A percentile compares a stretch with the other conserved stretches of the same genome.
Conservation (phyloP, 2,329 filamentous ascomycete species). For the Alternaria sp. region DNA sequence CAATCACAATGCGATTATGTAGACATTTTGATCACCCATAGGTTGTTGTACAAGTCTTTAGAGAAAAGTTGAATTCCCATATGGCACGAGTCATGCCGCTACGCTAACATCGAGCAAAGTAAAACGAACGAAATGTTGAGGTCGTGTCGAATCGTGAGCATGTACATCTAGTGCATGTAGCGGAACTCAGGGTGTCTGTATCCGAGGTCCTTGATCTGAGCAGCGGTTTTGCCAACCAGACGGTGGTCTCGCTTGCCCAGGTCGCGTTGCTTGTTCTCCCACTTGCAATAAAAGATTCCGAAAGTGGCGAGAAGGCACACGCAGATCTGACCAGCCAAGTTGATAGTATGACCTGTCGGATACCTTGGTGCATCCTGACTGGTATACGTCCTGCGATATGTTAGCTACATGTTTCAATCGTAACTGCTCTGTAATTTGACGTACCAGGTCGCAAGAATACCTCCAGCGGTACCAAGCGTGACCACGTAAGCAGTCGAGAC, state of each 20-base stretch:
- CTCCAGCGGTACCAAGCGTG: slow-evolving; percentile 71
- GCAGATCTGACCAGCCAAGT: slow-evolving; percentile 61
- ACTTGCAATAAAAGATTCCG: slow-evolving; percentile 63
- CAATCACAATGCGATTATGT: not conserved
- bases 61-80: not conserved
- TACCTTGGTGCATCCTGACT: slow-evolving; percentile 69
- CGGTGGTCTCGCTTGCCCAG: slow-evolving; percentile 60
- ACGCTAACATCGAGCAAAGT: slow-evolving; percentile 10
- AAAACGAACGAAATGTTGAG: slow-evolving; percentile 19
- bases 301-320: slow-evolving; percentile 57
- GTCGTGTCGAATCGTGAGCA: not conserved
- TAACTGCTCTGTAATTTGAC: not conserved
- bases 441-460: slow-evolving; percentile 64
- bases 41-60: not conserved
- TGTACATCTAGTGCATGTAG: slow-evolving; percentile 58
- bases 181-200: slow-evolving; percentile 65
- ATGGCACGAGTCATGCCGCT: not conserved
- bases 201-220: slow-evolving; percentile 60
- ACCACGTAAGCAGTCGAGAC: slow-evolving; percentile 67
- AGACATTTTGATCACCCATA: not conserved
- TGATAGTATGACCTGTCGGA: slow-evolving; percentile 75
- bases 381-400: slow-evolving; percentile 61
- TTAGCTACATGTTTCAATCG: slow-evolving; percentile 60
- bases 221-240: slow-evolving; percentile 60
- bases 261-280: slow-evolving; percentile 62